Percentiles rank a stretch among this genome's conserved stretches.
Evolutionary conservation across 306 rosid species (phyloP).

Genomic region (Lagenaria siceraria): DNA sequence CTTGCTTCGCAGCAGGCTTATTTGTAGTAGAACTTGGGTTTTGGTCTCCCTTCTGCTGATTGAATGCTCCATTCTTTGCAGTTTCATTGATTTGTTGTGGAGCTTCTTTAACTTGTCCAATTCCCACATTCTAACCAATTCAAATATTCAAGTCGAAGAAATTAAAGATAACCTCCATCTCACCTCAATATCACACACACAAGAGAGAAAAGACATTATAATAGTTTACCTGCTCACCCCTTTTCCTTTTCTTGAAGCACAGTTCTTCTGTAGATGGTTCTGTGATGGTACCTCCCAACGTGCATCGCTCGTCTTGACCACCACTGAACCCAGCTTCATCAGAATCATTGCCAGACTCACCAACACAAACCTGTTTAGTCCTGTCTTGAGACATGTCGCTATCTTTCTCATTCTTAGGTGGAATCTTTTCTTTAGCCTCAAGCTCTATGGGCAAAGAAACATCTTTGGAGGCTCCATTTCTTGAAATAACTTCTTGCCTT

Average conservation of each 20-base stretch:
- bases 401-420: slow-evolving; percentile 40
- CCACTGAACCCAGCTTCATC: slow-evolving; percentile 59
- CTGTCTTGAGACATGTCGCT: slow-evolving; percentile 60
- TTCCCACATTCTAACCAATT: slow-evolving; percentile 46
- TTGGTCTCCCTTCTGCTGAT: slow-evolving; percentile 42
- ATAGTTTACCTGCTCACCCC: slow-evolving; percentile 53
- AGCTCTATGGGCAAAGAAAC: slow-evolving; percentile 32
- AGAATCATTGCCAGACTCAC: slow-evolving; percentile 44
- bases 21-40: slow-evolving; percentile 36
- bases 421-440: slow-evolving; percentile 37
- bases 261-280: slow-evolving; percentile 42
- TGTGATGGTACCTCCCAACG: slow-evolving; percentile 41
- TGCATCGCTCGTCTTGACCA: slow-evolving; percentile 40
- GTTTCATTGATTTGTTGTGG: slow-evolving; percentile 32
- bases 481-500: slow-evolving; percentile 32
- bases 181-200: not conserved
- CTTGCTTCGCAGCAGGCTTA: slow-evolving; percentile 46
- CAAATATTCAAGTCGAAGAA: slow-evolving; percentile 9
- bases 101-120: slow-evolving; percentile 30
- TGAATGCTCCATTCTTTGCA: slow-evolving; percentile 37
- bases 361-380: slow-evolving; percentile 33
- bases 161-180: not conserved
- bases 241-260: slow-evolving; percentile 74
- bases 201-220: not conserved
- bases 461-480: slow-evolving; percentile 37